Base-by-base conservation (phyloP, 805 yeast genomes). In the Ogataea parapolymorpha region DNA sequence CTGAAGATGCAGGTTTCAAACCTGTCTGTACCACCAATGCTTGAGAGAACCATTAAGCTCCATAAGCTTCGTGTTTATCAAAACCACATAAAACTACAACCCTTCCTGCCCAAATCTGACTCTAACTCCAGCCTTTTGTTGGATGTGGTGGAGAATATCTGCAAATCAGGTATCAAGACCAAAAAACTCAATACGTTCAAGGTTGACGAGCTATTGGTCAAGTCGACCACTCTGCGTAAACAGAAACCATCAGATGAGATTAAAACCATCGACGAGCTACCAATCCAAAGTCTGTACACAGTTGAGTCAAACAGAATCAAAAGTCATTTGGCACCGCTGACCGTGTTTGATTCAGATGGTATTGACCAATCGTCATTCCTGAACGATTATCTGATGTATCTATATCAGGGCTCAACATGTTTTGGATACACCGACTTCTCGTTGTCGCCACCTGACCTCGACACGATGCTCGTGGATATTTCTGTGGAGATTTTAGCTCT, bases 401-500 rank as follows among this genome's bases (percentile, higher is more conserved):
- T 68, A 51, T 53, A 39, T 37, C 54, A 53, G 27, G 59, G 61
- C 6, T 43, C 56, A 2, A 49, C 53, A 20, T 31, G 40, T 12
- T 32, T 46, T 35, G 66, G 65, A 3, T 68, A 71, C 50, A 65
- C 72, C 1, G 62, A 70, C 23, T 46, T 57, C 7, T 54, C 52
- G 35, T 47, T 41, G 17, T 59, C 59, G 35, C 59, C 77, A 2
- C 79, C 76, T 9, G 65, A 67, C n/a, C 56, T 65, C 4, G 66
- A 70, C 2, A 75, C 79, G 0, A 66, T 78, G 37, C 63, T 85
- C 3, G 74, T 88, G n/a, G 96, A 91, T 62, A 58, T 75, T 2
- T 82, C 96, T 0, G 79, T 91, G 54, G 88, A 83, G 45, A 69
- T 90, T 2, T 86, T 89, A 56, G 78, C 85, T 5, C 56, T 74